Evolutionary conservation across 192 early-diverging fungal species (phyloP).

Genomic region (Coemansia sp.): DNA sequence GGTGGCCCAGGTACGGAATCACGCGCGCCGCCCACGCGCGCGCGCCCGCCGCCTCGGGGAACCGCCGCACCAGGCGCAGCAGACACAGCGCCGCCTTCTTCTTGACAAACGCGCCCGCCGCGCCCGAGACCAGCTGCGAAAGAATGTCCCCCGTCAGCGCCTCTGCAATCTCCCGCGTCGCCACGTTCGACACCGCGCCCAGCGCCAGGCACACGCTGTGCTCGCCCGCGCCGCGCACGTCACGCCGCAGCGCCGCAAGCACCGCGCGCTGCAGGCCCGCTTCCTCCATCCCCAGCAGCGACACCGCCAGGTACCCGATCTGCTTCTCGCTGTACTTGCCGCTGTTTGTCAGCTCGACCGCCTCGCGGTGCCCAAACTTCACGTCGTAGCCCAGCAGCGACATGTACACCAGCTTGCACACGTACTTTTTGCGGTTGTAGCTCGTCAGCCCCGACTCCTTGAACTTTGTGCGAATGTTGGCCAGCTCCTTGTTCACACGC

Average conservation of each 20-base stretch:
- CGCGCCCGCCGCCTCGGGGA: slow-evolving; percentile 83
- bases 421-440: slow-evolving; percentile 99
- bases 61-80: slow-evolving; percentile 83
- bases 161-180: slow-evolving; percentile 89
- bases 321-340: slow-evolving; percentile 97
- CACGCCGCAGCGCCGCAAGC: slow-evolving; percentile 83
- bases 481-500: slow-evolving; percentile 98
- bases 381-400: slow-evolving; percentile 98
- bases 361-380: slow-evolving; percentile 98
- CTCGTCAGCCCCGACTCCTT: slow-evolving; percentile 90
- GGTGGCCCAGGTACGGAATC: slow-evolving; percentile 80
- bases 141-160: slow-evolving; percentile 80
- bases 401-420: slow-evolving; percentile 99
- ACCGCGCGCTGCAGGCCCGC: slow-evolving; percentile 81
- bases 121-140: slow-evolving; percentile 78
- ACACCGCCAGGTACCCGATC: slow-evolving; percentile 96
- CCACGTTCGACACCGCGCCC: slow-evolving; percentile 96
- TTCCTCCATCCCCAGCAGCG: slow-evolving; percentile 86
- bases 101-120: slow-evolving; percentile 82
- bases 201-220: slow-evolving; percentile 88
- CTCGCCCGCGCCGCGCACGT: slow-evolving; percentile 84
- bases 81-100: slow-evolving; percentile 98
- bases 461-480: slow-evolving; percentile 98
- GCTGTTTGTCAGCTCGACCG: slow-evolving; percentile 87
- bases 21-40: slow-evolving; percentile 86